Conservation (phyloP, 164 flowering plant species). For the Aristolochia contorta region DNA sequence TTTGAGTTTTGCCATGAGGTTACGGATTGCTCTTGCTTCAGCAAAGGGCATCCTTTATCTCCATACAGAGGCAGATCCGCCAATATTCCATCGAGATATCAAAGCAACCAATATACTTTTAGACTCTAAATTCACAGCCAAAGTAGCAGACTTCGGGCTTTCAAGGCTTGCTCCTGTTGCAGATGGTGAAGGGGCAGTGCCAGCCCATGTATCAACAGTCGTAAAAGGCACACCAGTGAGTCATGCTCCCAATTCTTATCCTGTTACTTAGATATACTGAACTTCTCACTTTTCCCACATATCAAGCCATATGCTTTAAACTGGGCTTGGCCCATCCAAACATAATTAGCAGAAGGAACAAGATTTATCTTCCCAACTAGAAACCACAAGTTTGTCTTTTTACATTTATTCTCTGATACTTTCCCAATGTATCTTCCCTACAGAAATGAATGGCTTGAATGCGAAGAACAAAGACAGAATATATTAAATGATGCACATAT, state of each 20-base stretch:
- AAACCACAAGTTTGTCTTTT: no score
- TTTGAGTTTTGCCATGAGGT: slow-evolving; percentile 3
- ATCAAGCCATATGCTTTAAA: no score
- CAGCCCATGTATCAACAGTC: slow-evolving; percentile 22
- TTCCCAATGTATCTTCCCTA: no score
- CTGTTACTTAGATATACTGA: no score
- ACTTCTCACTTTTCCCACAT: no score
- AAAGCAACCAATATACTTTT: slow-evolving; percentile 36
- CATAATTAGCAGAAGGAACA: no score
- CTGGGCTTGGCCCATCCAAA: no score
- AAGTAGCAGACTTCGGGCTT: slow-evolving; percentile 35
- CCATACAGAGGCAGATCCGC: slow-evolving; percentile 34
- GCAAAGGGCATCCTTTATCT: slow-evolving; percentile 35
- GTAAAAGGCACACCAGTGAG: slow-evolving; percentile 38
- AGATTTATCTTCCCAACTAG: no score
- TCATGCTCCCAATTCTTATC: neutral
- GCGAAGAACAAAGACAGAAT: no score
- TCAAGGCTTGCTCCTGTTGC: slow-evolving; percentile 24
- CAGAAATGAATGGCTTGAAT: no score
- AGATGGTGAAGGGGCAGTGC: slow-evolving; percentile 16
- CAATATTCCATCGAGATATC: slow-evolving; percentile 35
- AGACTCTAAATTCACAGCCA: slow-evolving; percentile 27
- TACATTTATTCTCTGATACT: no score
- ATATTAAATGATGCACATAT: no score
- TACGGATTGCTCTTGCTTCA: slow-evolving; percentile 27